phyloP scores from a whole-genome alignment of 192 early-diverging fungal species.

The Podila horticola region DNA sequence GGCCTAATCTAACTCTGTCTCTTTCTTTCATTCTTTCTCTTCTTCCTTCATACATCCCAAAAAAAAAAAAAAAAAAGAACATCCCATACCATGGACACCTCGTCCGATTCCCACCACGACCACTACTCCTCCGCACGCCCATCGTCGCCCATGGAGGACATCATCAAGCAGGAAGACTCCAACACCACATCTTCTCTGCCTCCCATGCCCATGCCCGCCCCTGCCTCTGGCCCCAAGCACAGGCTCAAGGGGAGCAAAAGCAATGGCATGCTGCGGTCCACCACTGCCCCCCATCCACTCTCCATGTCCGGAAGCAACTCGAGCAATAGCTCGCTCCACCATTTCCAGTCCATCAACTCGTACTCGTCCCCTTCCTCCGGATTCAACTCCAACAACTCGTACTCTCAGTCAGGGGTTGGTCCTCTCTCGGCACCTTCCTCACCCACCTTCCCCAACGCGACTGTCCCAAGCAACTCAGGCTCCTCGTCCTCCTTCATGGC shows the following conservation, averaged over 20 bases:
- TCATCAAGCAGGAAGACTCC: slow-evolving; percentile 4
- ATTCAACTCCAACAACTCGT: slow-evolving; percentile 11
- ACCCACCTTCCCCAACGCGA: slow-evolving; percentile 24
- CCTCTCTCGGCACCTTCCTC: slow-evolving; percentile 42
- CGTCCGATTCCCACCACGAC: neutral
- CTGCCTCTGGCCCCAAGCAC: slow-evolving; percentile 20
- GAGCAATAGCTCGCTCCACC: slow-evolving; percentile 26
- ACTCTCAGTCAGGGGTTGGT: slow-evolving; percentile 19
- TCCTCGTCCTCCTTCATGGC: slow-evolving; percentile 32
- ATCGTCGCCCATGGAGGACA: slow-evolving; percentile 2
- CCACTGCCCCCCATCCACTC: slow-evolving; percentile 34
- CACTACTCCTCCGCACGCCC: neutral
- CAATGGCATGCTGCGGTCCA: slow-evolving; percentile 37
- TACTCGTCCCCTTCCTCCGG: slow-evolving; percentile 12
- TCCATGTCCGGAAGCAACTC: slow-evolving; percentile 15
- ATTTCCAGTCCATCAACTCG: slow-evolving; percentile 34
- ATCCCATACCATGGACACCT: too few species aligned
- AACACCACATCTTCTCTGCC: slow-evolving; percentile 10
- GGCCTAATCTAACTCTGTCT: neutral
- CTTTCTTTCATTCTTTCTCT: neutral
- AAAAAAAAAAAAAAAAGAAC: too few species aligned
- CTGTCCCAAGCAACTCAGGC: neutral
- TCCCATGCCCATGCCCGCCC: slow-evolving; percentile 15
- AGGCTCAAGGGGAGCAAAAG: slow-evolving; percentile 45
- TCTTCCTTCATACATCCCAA: neutral